Conservation (phyloP, 805 yeast species). For the Barnettozyma populi region DNA sequence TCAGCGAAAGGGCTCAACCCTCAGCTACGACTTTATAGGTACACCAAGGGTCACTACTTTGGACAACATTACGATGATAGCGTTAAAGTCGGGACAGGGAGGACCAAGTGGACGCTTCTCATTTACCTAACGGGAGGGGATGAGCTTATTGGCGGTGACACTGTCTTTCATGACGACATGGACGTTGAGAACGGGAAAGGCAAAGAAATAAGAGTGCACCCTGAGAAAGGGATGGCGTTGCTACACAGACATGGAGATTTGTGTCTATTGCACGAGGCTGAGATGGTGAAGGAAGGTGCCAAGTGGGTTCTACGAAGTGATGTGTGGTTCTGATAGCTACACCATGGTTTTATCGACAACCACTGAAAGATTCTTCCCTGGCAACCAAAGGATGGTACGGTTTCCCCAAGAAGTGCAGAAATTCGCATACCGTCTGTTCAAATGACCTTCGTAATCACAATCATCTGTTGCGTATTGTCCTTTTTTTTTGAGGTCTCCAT, state of each 20-base stretch:
- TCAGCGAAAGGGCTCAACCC: slow-evolving; percentile 47
- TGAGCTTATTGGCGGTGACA: slow-evolving; percentile 54
- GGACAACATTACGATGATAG: slow-evolving; percentile 59
- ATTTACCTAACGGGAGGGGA: slow-evolving; percentile 53
- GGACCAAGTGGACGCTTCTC: slow-evolving; percentile 54
- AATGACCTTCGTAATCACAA: too few species aligned
- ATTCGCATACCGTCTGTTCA: too few species aligned
- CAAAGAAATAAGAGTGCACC: slow-evolving; percentile 35
- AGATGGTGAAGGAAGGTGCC: slow-evolving; percentile 42
- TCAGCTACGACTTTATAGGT: slow-evolving; percentile 50
- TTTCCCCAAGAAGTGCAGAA: too few species aligned
- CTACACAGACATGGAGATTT: slow-evolving; percentile 64
- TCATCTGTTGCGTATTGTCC: too few species aligned
- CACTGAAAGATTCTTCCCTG: too few species aligned
- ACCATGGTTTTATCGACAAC: not conserved
- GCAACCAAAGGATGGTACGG: too few species aligned
- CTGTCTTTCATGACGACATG: slow-evolving; percentile 40
- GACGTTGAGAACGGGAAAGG: slow-evolving; percentile 7
- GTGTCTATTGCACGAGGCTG: slow-evolving; percentile 56
- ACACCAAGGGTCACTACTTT: slow-evolving; percentile 51
- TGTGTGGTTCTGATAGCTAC: slow-evolving; percentile 31
- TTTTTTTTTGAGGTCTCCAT: too few species aligned
- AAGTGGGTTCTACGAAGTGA: slow-evolving; percentile 65
- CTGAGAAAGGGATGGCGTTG: slow-evolving; percentile 50
- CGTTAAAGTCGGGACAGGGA: slow-evolving; percentile 36